Base-by-base conservation (phyloP, 805 yeast genomes). In the Candida dendrica region DNA sequence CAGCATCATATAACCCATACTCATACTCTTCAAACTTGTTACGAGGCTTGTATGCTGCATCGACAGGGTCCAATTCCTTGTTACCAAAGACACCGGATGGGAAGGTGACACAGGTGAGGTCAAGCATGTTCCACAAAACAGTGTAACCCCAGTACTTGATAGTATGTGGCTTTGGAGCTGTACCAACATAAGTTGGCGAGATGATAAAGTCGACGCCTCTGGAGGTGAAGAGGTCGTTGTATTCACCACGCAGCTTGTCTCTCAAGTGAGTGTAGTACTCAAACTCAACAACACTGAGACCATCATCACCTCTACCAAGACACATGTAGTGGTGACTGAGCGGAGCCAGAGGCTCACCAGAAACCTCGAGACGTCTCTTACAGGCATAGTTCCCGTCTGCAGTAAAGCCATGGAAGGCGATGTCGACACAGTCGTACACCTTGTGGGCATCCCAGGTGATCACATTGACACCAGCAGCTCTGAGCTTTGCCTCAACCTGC, bases 61-160 rank as follows among this genome's bases (percentile, higher is more conserved):
- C 77, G 64, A 74, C 71, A 33, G 60, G 51, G 57, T 81, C 89
- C 33, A 72, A 46, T 5, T 47, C 45, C 26, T 65, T 50, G 51
- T 79, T 79, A 54, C 74, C 82, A 51, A 56, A 61, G 50, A 77
- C 60, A 18, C 81, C 78, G 4, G 86, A 72, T 52, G 84, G 88
- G 63, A 77, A 66, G 1, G 72, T 69, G 46, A 81, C 74, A 33
- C 80, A 75, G 34, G 95, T 89, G 54, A 77, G 69, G 59, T 85
- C 95, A 47, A 83, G 60, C 44, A 84, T 56, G 63, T 84, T 84
- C 75, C 79, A 85, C 47, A 82, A 69, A 2, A 88, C 65, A 6
- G 91, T 83, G 67, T 85, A 85, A 3, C 90, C 84, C 90, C 93
- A 85, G 61, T 82, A 82, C 58, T 74, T 75, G 6, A 82, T 72